These are phyloP conservation scores for Ilyonectria destructans DNA, from an alignment of 2,329 filamentous ascomycete species.

Conservation along the genomic window DNA sequence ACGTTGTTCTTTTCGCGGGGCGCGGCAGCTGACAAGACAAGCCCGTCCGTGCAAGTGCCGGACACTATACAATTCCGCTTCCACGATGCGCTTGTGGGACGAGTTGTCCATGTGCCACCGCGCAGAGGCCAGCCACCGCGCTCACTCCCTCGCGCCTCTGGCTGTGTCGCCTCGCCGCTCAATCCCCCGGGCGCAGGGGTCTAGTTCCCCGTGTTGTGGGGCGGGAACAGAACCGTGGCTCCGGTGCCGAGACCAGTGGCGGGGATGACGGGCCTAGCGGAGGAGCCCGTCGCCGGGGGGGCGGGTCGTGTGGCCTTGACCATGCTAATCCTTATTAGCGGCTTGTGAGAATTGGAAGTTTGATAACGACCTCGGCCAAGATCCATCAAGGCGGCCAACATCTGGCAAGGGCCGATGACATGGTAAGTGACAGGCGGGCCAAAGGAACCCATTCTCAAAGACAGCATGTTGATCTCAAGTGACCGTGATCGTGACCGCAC, in stretches of 20 bases:
- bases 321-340: slow-evolving; percentile 5
- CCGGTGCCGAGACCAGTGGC: slow-evolving; percentile 46
- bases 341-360: slow-evolving; percentile 15
- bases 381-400: background rate
- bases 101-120: slow-evolving; percentile 9
- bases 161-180: slow-evolving; percentile 26
- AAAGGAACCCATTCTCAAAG: background rate
- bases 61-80: slow-evolving; percentile 20
- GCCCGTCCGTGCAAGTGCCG: slow-evolving; percentile 28
- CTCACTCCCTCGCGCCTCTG: slow-evolving; percentile 7
- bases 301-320: slow-evolving; percentile 18
- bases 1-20: background rate
- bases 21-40: slow-evolving; percentile 24
- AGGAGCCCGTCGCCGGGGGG: slow-evolving; percentile 31
- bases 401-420: background rate
- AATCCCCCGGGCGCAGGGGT: slow-evolving; percentile 40
- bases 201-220: slow-evolving; percentile 44
- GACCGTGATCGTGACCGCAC: background rate
- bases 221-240: slow-evolving; percentile 50
- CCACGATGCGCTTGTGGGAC: slow-evolving; percentile 25
- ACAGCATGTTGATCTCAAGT: background rate
- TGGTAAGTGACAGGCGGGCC: background rate
- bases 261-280: slow-evolving; percentile 39
- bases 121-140: slow-evolving; percentile 16
- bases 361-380: slow-evolving; percentile 18